Evolutionary conservation across 1,139 yeast genomes (phyloP), one percentile per base, ranked within the genome.

Genomic region (Scheffersomyces insectosa): DNA sequence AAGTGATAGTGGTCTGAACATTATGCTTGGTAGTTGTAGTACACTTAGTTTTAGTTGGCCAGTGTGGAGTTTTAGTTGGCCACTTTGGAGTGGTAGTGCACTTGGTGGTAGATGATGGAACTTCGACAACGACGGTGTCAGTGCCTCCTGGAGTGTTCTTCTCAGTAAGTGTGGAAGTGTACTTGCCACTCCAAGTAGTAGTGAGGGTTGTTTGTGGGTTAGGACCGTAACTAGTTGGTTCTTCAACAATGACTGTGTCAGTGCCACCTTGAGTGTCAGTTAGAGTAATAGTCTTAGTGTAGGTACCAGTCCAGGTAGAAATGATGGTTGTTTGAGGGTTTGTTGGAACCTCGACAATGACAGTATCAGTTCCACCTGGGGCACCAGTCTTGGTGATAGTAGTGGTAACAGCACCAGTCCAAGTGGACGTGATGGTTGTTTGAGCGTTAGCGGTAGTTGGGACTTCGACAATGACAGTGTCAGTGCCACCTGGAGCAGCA

Each of bases 61-160:
- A 16, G 4, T 16, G 3, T 40, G 48, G 49, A 23, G 49, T 16
- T 3, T 3, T 16, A 16, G 16, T 16, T 16, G 16, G 16, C 16
- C 16, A 16, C 16, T 16, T 16, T 40, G 48, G 49, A 23, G 49
- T 16, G 27, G 45, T 44, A 14, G 59, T 51, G 12, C 35, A 29
- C 15, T 51, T 53, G 29, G 59, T 51, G 37, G 33, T 23, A 20
- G 14, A 57, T 50, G 50, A 3, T 13, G 33, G 33, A n/a, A 31
- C 33, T 31, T 31, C 33, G 5, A 31, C 33, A 12, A 31, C 12
- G 9, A 31, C 33, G 7, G 33, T 31, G 33, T 31, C 33, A 13
- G 33, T 31, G 5, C 33, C 36, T 16, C 62, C 62, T 40, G 48
- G 49, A 20, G 49, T 13, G 20, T 45, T 43, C 11, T 57, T 51